These are phyloP conservation scores for Dioszegia hungarica DNA, from an alignment of 768 basidiomycete genomes.

Conservation along the genomic window DNA sequence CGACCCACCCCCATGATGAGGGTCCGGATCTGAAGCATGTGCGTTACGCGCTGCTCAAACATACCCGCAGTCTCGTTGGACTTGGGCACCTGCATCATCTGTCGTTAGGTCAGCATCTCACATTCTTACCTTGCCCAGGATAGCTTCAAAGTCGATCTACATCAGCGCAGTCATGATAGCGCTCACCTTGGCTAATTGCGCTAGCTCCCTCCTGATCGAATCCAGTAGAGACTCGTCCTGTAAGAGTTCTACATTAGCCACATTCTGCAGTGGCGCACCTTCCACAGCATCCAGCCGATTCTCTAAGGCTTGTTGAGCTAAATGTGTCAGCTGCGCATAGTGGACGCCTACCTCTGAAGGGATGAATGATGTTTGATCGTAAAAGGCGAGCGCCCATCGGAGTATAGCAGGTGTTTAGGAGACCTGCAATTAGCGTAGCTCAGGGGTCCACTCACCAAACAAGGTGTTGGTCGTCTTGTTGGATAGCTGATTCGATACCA, in stretches of 20 bases:
- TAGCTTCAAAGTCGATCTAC: conserved; percentile 79
- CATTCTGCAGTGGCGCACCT: conserved; percentile 52
- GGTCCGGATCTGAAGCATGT: conserved; percentile 69
- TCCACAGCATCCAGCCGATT: conserved; percentile 81
- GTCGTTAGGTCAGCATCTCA: conserved; percentile 50
- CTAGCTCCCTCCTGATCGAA: neutral
- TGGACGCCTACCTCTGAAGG: conserved; percentile 60
- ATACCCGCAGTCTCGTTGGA: conserved; percentile 1
- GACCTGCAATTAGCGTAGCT: conserved; percentile 22
- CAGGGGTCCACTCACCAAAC: conserved; percentile 57
- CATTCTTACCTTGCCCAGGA: conserved; percentile 54
- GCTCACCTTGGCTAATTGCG: conserved; percentile 10
- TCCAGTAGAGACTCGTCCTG: neutral
- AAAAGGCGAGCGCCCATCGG: conserved; percentile 83
- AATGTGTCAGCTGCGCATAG: neutral
- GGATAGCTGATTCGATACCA: conserved; percentile 67
- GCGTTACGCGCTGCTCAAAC: conserved; percentile 24
- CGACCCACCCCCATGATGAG: conserved; percentile 61
- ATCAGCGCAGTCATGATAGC: conserved; percentile 59
- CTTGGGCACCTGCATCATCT: conserved; percentile 7
- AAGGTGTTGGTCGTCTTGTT: conserved; percentile 66
- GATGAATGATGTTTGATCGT: conserved; percentile 73
- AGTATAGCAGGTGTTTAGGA: conserved; percentile 71
- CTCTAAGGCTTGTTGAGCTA: conserved; percentile 3
- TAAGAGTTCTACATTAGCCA: conserved; percentile 9